Base-by-base conservation (phyloP, 768 basidiomycete species). In the Macrolepiota dolichaula region DNA sequence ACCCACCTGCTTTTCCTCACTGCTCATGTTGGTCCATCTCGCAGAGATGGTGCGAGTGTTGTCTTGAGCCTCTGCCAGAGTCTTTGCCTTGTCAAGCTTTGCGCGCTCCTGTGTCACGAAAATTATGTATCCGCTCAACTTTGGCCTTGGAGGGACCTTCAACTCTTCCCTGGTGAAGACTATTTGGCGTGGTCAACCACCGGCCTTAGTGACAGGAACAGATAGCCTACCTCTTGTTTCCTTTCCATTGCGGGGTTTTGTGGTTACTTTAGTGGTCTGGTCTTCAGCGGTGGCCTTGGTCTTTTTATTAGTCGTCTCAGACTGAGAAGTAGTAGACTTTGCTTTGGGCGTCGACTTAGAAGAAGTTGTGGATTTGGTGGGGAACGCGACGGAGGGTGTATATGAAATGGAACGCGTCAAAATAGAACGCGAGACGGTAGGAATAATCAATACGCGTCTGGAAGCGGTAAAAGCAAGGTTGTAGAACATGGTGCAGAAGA, bases 1-100 rank as follows among this genome's bases (percentile, higher is more conserved):
- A 29, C 55, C 12, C n/a, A 59, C 62, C 57, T 63, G 32, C 50
- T 63, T 53, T 52, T 63, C 57, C 17, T 52, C 50, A 5, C 6
- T 25, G 1, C 57, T 38, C 11, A 63, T 17, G 11, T 19, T 29
- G 1, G 47, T 22, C 62, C 62, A 63, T 52, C 59, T 52, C 22
- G 19, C 35, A 10, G 27, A 38, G 3, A 51, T 1, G 2, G 22
- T 13, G 5, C 11, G 42, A n/a, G 36, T 5, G 6, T 17, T 32
- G 1, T 12, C n/a, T 15, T 15, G n/a, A 6, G 12, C 7, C 6
- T 24, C 49, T 38, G 3, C 35, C 11, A 50, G 25, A 37, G 46
- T 1, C 6, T 11, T 13, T 19, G 29, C 2, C 36, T 57, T 57
- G 32, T 46, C 32, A 12, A 17, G 4, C 24, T 50, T 49, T 4